These are phyloP conservation scores for Boletus reticulatus DNA, from an alignment of 768 basidiomycete species.

Conservation along the genomic window DNA sequence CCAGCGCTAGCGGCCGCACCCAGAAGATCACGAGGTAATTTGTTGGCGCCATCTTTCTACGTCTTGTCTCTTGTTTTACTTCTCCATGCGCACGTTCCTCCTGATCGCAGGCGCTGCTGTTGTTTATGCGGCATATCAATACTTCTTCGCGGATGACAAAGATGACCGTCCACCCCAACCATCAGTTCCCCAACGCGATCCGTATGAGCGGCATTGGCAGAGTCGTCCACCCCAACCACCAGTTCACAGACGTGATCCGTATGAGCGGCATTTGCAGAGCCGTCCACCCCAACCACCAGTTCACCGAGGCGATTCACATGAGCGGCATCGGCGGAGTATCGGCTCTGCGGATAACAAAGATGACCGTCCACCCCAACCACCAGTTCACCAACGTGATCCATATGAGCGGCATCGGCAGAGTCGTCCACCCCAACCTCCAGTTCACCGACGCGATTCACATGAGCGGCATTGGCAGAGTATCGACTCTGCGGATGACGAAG, in stretches of 20 bases:
- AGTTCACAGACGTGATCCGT: not conserved
- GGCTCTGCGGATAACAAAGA: no score
- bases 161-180: conserved; percentile 1
- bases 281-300: not conserved
- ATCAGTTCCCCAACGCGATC: not conserved
- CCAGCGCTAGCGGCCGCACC: no score
- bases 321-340: no score
- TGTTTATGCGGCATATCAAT: conserved; percentile 9
- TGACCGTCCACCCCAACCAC: no score
- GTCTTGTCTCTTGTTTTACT: not conserved
- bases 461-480: not conserved
- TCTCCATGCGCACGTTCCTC: conserved; percentile 8
- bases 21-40: no score
- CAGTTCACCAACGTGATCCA: conserved; percentile 2
- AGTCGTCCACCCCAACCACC: not conserved
- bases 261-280: conserved; percentile 1
- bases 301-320: no score
- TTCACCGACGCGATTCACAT: no score
- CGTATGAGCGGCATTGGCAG: not conserved
- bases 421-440: not conserved
- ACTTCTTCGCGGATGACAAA: conserved; percentile 2
- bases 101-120: conserved; percentile 8
- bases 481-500: no score
- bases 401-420: not conserved
- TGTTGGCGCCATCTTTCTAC: no score